A percentile compares a stretch with the other conserved stretches of the same genome.
Evolutionary conservation across 257 asterid genomes (phyloP).

Genomic region (Rehmannia glutinosa): DNA sequence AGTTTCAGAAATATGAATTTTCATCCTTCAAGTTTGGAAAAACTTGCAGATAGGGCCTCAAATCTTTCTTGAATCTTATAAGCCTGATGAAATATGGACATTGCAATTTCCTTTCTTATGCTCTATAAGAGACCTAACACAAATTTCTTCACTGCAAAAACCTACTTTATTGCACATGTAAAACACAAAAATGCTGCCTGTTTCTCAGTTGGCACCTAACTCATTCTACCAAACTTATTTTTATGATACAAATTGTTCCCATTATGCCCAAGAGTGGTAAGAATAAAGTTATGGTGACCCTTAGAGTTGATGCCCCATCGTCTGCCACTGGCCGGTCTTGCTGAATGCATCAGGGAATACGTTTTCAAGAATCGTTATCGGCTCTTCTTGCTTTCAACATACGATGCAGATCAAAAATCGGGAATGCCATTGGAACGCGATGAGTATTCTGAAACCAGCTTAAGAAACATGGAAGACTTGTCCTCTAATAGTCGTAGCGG

Average conservation of each 20-base stretch:
- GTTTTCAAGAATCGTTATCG: not conserved
- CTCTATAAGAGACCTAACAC: slow-evolving; percentile 23
- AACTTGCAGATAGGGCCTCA: no score
- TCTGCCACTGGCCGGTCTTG: slow-evolving; percentile 5
- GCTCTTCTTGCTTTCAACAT: not conserved
- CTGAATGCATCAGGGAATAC: slow-evolving; percentile 7
- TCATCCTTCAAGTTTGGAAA: no score
- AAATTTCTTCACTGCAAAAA: slow-evolving; percentile 15
- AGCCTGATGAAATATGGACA: slow-evolving; percentile 2
- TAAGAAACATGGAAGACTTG: slow-evolving; percentile 94
- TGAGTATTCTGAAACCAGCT: slow-evolving; percentile 87
- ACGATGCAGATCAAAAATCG: slow-evolving; percentile 37
- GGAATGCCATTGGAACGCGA: slow-evolving; percentile 58
- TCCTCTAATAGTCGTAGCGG: slow-evolving; percentile 89
- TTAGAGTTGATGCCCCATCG: no score
- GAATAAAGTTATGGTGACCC: no score
- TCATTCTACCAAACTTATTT: no score
- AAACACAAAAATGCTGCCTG: slow-evolving; percentile 27
- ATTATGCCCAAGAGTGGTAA: no score
- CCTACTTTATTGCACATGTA: slow-evolving; percentile 35
- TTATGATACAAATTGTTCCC: no score
- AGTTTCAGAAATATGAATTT: no score
- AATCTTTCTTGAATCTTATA: no score
- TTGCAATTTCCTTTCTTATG: slow-evolving; percentile 1
- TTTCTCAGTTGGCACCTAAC: no score